A percentile compares a stretch with the other conserved stretches of the same genome.
Conservation (phyloP, 805 yeast species). For the Vanderwaltozyma polyspora region DNA sequence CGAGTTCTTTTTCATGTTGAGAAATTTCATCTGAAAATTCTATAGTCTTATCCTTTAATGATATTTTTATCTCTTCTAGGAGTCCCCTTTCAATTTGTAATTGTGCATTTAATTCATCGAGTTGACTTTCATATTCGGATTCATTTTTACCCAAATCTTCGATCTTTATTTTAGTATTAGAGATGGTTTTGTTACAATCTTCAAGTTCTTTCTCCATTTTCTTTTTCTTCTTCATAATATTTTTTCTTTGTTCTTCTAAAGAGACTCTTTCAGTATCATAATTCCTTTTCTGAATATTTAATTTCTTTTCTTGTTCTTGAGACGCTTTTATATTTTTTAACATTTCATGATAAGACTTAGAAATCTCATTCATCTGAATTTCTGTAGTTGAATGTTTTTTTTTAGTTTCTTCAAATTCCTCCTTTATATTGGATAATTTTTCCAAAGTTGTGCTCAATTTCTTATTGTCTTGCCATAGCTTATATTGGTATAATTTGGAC, state of each 20-base stretch:
- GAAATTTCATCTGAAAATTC: constrained; percentile 57
- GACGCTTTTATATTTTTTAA: constrained; percentile 15
- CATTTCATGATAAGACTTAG: constrained; percentile 22
- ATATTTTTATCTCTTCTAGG: constrained; percentile 53
- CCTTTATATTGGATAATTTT: constrained; percentile 31
- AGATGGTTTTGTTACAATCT: constrained; percentile 34
- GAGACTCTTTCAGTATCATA: constrained; percentile 53
- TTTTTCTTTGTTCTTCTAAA: constrained; percentile 66
- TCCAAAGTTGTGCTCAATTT: constrained; percentile 31
- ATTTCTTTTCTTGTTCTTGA: constrained; percentile 22
- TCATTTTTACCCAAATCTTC: constrained; percentile 36
- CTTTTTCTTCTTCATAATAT: constrained; percentile 43
- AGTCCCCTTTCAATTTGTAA: constrained; percentile 42
- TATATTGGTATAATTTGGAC: constrained; percentile 46
- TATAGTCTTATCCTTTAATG: constrained; percentile 64
- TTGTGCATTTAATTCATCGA: constrained; percentile 33
- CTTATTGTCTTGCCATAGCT: constrained; percentile 31
- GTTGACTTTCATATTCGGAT: constrained; percentile 33
- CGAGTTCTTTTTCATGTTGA: constrained; percentile 48
- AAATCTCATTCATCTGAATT: constrained; percentile 26
- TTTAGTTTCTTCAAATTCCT: constrained; percentile 32
- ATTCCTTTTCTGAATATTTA: constrained; percentile 17
- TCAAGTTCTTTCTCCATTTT: constrained; percentile 47
- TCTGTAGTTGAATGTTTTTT: constrained; percentile 32
- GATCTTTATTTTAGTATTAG: constrained; percentile 37